These are phyloP conservation scores for Wickerhamomyces mucosus DNA, from an alignment of 805 yeast genomes.

Conservation along the genomic window DNA sequence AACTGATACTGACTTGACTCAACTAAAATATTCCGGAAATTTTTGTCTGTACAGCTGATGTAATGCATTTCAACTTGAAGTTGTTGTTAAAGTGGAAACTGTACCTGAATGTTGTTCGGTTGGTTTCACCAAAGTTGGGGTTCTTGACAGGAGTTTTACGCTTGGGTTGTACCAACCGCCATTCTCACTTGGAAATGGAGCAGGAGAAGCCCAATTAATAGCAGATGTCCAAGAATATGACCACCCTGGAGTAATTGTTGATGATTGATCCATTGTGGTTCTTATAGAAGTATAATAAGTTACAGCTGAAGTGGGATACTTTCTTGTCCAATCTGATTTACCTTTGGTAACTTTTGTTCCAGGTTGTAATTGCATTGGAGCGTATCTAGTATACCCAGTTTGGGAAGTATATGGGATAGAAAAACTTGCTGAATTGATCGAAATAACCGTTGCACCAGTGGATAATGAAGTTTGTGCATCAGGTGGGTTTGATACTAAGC, in stretches of 20 bases:
- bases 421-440: slow-evolving; percentile 43
- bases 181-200: slow-evolving; percentile 52
- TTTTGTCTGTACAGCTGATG: too few relatives aligned
- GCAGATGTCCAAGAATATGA: slow-evolving; percentile 54
- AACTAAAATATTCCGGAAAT: too few relatives aligned
- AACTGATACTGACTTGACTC: too few relatives aligned
- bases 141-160: neutral
- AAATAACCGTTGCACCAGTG: slow-evolving; percentile 25
- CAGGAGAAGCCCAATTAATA: slow-evolving; percentile 63
- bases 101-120: neutral
- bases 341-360: slow-evolving; percentile 48
- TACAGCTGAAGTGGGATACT: slow-evolving; percentile 60
- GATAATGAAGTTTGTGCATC: slow-evolving; percentile 27
- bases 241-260: slow-evolving; percentile 87
- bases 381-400: slow-evolving; percentile 70
- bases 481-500: slow-evolving; percentile 31
- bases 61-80: too few relatives aligned
- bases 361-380: slow-evolving; percentile 93
- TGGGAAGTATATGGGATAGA: slow-evolving; percentile 65
- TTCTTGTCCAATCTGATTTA: slow-evolving; percentile 50
- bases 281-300: slow-evolving; percentile 44
- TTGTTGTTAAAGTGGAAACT: neutral
- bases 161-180: slow-evolving; percentile 59
- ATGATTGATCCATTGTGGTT: slow-evolving; percentile 24
- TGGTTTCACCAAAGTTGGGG: neutral